These are phyloP conservation scores for Sordariomycetes sp. DNA, from an alignment of 2,329 filamentous ascomycete genomes.

Conservation along the genomic window DNA sequence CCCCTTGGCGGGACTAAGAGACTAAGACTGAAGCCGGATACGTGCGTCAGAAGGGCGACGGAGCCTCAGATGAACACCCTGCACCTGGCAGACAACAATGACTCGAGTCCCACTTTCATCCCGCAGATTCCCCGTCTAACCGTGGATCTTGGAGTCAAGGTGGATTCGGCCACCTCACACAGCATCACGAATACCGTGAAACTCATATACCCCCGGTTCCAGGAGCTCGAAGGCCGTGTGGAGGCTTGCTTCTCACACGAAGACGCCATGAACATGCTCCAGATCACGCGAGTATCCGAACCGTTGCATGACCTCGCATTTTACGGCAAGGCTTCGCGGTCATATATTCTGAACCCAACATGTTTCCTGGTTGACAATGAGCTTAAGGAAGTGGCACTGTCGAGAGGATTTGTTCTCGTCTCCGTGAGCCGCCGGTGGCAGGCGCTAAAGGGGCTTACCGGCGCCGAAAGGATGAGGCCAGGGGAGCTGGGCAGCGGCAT, in stretches of 20 bases:
- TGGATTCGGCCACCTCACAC: neutral
- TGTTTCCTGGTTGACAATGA: conserved; percentile 1
- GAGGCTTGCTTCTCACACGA: conserved; percentile 1
- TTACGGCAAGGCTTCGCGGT: neutral
- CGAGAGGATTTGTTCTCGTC: neutral
- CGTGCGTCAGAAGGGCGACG: neutral
- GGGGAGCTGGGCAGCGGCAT: neutral
- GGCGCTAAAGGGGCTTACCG: neutral
- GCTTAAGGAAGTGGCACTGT: neutral
- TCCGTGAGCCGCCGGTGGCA: neutral
- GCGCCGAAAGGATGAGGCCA: neutral
- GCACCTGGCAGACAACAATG: neutral
- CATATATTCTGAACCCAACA: neutral
- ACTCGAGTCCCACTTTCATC: neutral
- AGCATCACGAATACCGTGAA: neutral
- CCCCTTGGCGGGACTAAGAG: neutral
- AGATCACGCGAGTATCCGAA: neutral
- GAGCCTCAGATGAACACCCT: neutral
- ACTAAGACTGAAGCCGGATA: neutral
- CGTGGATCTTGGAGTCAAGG: neutral
- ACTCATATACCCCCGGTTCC: conserved; percentile 2
- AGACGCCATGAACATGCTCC: neutral
- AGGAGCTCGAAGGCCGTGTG: neutral
- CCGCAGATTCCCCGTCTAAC: neutral
- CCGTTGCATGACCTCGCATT: conserved; percentile 2